Conservation (phyloP, 2,329 filamentous ascomycete species). For the Xylariaceae sp. region DNA sequence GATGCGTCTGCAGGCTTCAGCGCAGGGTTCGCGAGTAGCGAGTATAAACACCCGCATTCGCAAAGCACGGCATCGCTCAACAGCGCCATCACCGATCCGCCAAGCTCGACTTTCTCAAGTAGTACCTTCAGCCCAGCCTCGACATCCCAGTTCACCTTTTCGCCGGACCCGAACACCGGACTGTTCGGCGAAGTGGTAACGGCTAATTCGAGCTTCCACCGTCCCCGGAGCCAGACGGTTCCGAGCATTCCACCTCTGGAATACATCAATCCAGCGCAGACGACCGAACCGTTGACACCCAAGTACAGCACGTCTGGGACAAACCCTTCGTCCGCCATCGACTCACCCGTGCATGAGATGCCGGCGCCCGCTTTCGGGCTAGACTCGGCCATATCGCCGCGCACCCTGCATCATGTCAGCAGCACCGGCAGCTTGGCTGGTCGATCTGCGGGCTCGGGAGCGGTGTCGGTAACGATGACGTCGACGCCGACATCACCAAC, state of each 20-base stretch:
- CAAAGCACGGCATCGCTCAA: conserved; percentile 62
- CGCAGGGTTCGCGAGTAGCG: conserved; percentile 50
- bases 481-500: conserved; percentile 63
- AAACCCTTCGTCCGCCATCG: conserved; percentile 46
- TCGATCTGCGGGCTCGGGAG: conserved; percentile 32
- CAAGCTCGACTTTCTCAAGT: conserved; percentile 62
- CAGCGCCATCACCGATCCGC: conserved; percentile 60
- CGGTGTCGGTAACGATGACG: conserved; percentile 39
- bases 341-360: conserved; percentile 46
- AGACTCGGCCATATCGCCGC: conserved; percentile 40
- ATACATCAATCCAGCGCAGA: conserved; percentile 42
- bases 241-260: conserved; percentile 63
- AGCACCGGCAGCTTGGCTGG: conserved; percentile 45
- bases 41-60: conserved; percentile 59
- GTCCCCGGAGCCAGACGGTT: conserved; percentile 84
- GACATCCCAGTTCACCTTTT: conserved; percentile 68
- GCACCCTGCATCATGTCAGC: conserved; percentile 45
- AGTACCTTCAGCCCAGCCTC: conserved; percentile 70
- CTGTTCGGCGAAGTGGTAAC: conserved; percentile 50
- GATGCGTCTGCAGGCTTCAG: conserved; percentile 52
- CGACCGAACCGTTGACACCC: conserved; percentile 43
- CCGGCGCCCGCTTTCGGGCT: conserved; percentile 38
- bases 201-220: conserved; percentile 52
- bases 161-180: conserved; percentile 64
- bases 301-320: conserved; percentile 44